A percentile compares a stretch with the other conserved stretches of the same genome.
phyloP scores from a whole-genome alignment of 2,329 filamentous ascomycete genomes.

The Alternaria metachromatica region DNA sequence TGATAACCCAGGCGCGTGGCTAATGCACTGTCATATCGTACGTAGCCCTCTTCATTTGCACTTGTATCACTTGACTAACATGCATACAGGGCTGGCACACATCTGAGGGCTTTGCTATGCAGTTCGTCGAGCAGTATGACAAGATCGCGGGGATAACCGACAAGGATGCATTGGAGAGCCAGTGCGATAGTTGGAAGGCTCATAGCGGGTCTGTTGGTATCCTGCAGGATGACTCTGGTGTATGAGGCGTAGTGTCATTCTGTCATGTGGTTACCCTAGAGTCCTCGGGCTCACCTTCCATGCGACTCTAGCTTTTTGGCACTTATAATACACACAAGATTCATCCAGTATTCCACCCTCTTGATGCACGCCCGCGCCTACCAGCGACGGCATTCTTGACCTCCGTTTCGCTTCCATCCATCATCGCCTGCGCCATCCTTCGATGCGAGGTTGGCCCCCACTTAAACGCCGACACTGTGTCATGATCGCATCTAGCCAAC shows the following conservation, averaged over 20 bases:
- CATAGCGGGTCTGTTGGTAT: conserved; percentile 15
- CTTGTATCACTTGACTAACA: background rate
- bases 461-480: background rate
- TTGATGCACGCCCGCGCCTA: background rate
- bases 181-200: conserved; percentile 23
- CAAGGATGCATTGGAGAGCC: conserved; percentile 3
- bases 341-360: background rate
- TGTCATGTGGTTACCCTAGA: background rate
- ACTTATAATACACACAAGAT: background rate
- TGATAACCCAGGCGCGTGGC: conserved; percentile 47
- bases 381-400: background rate
- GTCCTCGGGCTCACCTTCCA: background rate
- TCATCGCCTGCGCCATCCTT: background rate
- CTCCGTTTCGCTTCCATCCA: background rate
- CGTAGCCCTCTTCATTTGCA: background rate
- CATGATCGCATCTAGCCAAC: background rate
- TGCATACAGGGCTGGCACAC: conserved; percentile 39
- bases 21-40: conserved; percentile 49
- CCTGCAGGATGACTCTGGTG: conserved; percentile 38
- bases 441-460: background rate
- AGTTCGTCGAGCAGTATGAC: conserved; percentile 40
- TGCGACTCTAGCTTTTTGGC: background rate
- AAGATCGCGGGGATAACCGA: conserved; percentile 34
- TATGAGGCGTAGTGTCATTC: conserved; percentile 7
- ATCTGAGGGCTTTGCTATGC: conserved; percentile 41